Base-by-base conservation (phyloP, 2,329 filamentous ascomycete genomes). In the Penicillium oxalicum region DNA sequence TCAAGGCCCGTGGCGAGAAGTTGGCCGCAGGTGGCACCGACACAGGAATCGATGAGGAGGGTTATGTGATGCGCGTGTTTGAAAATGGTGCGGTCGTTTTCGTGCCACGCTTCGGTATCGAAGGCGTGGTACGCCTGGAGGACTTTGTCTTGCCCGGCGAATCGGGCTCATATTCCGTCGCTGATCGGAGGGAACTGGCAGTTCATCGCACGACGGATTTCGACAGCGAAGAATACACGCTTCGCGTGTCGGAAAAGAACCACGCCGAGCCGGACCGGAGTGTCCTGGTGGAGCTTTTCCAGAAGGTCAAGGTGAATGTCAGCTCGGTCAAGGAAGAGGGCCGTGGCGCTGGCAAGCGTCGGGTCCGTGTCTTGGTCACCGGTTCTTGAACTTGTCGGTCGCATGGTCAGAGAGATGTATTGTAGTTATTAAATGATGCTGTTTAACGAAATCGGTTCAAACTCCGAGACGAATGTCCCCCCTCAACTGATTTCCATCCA, bases 31-130 rank as follows among this genome's bases (percentile, higher is more conserved):
- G 59, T 9, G 64, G 64, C 12, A 62, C 63, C 5, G 66, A 71
- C 49, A 56, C 61, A 2, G 71, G 70, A 3, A 72, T 84, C 6
- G 85, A 91, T 60, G 91, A 96, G 69, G 91, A 96, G 49, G 93
- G 88, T 3, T 97, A 95, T 68, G 83, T 98, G 40, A 95, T 98
- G 87, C 88, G 88, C 65, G 86, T 98, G 45, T 98, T 98, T 71
- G 90, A 87, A 66, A 98, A 98, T 71, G 93, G 93, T 5, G 91
- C 96, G 61, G 93, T 97, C 13, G 91, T 97, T 9, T 91, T 97
- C 53, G 91, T 98, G 43, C 93, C 93, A 5, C 78, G 89, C 12
- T 98, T 98, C 69, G 93, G 93, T 36, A 94, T 98, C 61, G 93
- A 98, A 74, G 87, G 89, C 36, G 74, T 96, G 53, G 93, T 98